A percentile compares a stretch with the other conserved stretches of the same genome.
These are phyloP conservation scores for Leptographium wingfieldii DNA, from an alignment of 2,329 filamentous ascomycete species.

Conservation along the genomic window DNA sequence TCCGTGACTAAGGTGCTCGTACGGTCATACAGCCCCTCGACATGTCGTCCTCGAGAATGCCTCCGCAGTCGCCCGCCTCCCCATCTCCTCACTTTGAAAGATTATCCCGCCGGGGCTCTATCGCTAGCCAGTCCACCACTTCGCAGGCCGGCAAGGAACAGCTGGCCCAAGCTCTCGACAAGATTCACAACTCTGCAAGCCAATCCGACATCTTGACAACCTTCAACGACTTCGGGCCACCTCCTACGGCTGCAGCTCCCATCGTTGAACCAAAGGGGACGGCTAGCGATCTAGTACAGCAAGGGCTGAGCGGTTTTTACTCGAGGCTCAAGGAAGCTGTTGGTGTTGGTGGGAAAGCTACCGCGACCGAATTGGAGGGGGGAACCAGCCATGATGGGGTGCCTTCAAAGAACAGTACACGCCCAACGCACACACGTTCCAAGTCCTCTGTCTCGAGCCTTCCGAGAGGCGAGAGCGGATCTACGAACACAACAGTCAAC, in stretches of 20 bases:
- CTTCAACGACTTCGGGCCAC: constrained; percentile 81
- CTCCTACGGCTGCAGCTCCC: constrained; percentile 41
- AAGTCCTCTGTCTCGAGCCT: constrained; percentile 17
- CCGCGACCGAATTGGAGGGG: constrained; percentile 23
- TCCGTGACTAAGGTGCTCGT: neutral
- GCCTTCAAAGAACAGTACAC: constrained; percentile 28
- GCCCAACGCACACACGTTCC: constrained; percentile 19
- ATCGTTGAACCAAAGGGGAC: constrained; percentile 55
- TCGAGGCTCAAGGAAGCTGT: constrained; percentile 73
- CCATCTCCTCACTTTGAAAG: constrained; percentile 17
- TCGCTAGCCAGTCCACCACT: constrained; percentile 31
- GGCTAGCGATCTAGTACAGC: constrained; percentile 63
- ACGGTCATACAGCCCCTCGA: neutral
- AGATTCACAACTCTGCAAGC: constrained; percentile 82
- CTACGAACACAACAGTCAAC: constrained; percentile 21
- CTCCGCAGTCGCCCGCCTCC: constrained; percentile 18
- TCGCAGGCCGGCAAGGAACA: constrained; percentile 57
- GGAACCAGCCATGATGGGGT: constrained; percentile 28
- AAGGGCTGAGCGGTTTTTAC: constrained; percentile 81
- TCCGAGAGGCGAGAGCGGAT: constrained; percentile 16
- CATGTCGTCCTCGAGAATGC: constrained; percentile 5
- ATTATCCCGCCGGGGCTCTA: constrained; percentile 26
- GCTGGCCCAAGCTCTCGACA: constrained; percentile 64
- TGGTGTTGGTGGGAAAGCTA: constrained; percentile 45
- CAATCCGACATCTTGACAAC: constrained; percentile 75